These are phyloP conservation scores for bread wheat (Triticum aestivum) DNA, from an alignment of 176 grass and related monocot genomes.

Conservation along the genomic window DNA sequence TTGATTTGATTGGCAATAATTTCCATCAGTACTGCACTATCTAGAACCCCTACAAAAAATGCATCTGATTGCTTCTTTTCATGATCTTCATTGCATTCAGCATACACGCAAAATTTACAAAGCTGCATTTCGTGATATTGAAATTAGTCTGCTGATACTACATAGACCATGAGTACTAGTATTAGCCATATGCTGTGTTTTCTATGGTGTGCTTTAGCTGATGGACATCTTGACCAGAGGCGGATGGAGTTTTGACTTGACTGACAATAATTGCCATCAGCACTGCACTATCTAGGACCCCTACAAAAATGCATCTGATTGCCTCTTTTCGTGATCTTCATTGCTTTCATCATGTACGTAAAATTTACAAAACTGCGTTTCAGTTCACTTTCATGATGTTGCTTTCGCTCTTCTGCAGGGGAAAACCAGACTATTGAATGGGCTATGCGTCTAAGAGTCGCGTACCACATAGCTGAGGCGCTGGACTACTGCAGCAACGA, in stretches of 20 bases:
- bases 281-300: neutral
- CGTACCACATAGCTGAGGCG: slow-evolving; percentile 85
- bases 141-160: neutral
- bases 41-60: neutral
- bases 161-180: neutral
- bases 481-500: slow-evolving; percentile 77
- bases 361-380: neutral
- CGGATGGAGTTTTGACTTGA: neutral
- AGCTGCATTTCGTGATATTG: neutral
- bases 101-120: neutral
- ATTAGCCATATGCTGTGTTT: neutral
- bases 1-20: neutral
- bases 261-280: neutral
- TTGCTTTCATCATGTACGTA: neutral
- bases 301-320: neutral
- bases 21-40: neutral
- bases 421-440: slow-evolving; percentile 99
- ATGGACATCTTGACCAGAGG: neutral
- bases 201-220: neutral
- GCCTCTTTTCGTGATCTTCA: neutral
- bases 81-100: neutral
- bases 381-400: neutral
- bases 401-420: slow-evolving; percentile 52
- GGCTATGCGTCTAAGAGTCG: slow-evolving; percentile 97
- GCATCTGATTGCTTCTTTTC: neutral